phyloP scores from a whole-genome alignment of 495 filamentous ascomycete species.

The Xanthoparmelia taractica region DNA sequence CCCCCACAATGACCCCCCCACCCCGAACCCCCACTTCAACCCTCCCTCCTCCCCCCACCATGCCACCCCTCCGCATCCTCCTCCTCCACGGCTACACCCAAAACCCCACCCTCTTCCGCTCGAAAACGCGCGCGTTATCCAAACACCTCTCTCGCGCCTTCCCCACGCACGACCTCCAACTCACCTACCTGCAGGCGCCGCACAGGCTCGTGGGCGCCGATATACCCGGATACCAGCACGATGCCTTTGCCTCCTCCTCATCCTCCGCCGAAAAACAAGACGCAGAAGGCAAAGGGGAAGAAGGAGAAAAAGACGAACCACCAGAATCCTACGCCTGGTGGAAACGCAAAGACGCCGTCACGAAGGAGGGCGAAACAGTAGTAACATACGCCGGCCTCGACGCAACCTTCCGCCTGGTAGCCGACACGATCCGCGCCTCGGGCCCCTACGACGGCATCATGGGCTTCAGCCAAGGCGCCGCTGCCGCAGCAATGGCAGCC shows the following conservation, averaged over 20 bases:
- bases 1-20: conserved; percentile 6
- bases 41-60: not conserved
- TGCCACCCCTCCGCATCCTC: conserved; percentile 35
- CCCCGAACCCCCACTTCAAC: not conserved
- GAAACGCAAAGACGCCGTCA: conserved; percentile 47
- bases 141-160: conserved; percentile 65
- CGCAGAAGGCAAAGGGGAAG: no score
- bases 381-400: conserved; percentile 59
- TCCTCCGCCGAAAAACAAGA: no score
- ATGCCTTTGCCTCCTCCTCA: conserved; percentile 20
- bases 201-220: conserved; percentile 55
- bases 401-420: conserved; percentile 55
- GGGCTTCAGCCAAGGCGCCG: conserved; percentile 70
- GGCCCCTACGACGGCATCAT: conserved; percentile 63
- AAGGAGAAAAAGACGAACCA: conserved; percentile 34
- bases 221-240: conserved; percentile 56
- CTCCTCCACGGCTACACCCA: conserved; percentile 76
- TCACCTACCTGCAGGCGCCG: conserved; percentile 47
- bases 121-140: conserved; percentile 79
- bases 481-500: conserved; percentile 55
- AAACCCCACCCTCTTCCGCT: conserved; percentile 75
- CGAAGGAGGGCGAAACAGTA: conserved; percentile 25
- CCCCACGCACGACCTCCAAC: conserved; percentile 40
- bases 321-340: conserved; percentile 78
- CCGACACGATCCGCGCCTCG: conserved; percentile 48